Conservation (phyloP, 2,329 filamentous ascomycete genomes). For the Neonectria coccinea region DNA sequence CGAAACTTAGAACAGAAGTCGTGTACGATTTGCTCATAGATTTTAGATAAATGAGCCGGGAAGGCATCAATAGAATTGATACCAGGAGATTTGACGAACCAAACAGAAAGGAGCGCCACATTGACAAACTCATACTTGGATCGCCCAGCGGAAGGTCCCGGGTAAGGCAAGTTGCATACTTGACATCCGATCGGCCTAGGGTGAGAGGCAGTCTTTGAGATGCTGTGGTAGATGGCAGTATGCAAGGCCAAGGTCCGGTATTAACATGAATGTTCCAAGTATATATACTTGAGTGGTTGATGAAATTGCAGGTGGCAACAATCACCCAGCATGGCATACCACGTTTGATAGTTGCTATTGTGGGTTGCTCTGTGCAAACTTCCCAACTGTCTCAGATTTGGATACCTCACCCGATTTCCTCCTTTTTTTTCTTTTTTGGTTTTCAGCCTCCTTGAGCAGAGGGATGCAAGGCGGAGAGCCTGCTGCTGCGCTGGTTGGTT, state of each 20-base stretch:
- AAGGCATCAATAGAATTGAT: slow-evolving; percentile 40
- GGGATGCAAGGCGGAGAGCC: not conserved
- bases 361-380: too few relatives aligned
- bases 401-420: not conserved
- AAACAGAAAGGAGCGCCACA: not conserved
- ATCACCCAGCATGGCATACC: not conserved
- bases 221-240: not conserved
- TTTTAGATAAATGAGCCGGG: slow-evolving; percentile 35
- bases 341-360: not conserved
- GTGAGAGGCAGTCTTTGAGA: not conserved
- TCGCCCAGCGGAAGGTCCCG: not conserved
- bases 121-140: not conserved
- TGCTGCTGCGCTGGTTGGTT: not conserved
- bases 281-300: too few relatives aligned
- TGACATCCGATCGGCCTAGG: not conserved
- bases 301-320: not conserved
- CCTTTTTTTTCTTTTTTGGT: not conserved
- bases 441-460: not conserved
- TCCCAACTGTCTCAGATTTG: not conserved
- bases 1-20: slow-evolving; percentile 22
- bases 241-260: not conserved
- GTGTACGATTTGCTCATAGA: slow-evolving; percentile 46
- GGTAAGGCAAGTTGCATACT: not conserved
- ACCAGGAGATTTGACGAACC: slow-evolving; percentile 7
- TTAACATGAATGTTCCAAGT: not conserved